These are phyloP conservation scores for Prototheca cutis DNA, from an alignment of 163 green algal genomes.

Conservation along the genomic window DNA sequence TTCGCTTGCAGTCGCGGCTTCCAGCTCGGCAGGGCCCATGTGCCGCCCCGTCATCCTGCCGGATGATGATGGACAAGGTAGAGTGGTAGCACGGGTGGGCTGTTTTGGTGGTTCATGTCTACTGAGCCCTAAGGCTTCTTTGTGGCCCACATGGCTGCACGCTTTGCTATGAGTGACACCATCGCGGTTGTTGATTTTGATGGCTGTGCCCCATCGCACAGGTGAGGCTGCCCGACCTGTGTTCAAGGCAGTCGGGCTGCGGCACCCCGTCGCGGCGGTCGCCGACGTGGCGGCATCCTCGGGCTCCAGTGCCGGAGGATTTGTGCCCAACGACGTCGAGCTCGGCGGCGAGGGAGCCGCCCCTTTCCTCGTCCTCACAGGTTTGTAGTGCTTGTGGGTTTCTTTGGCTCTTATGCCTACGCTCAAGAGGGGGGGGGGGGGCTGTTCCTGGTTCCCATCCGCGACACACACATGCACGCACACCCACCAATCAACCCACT, in stretches of 20 bases:
- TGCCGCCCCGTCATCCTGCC: slow-evolving; percentile 60
- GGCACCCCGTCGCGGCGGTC: slow-evolving; percentile 57
- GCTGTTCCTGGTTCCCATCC: background rate
- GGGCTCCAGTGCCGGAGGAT: slow-evolving; percentile 35
- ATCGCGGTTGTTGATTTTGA: no score
- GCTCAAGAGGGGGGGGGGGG: background rate
- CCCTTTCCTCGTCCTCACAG: slow-evolving; percentile 59
- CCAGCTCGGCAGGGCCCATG: slow-evolving; percentile 38
- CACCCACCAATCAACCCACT: slow-evolving; percentile 42
- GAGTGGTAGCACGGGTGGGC: no score
- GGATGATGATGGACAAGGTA: no score
- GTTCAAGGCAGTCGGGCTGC: slow-evolving; percentile 60
- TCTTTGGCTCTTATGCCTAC: no score
- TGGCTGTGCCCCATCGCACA: no score
- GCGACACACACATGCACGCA: slow-evolving; percentile 10
- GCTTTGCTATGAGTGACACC: no score
- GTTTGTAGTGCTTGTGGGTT: slow-evolving; percentile 1
- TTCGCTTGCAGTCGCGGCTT: slow-evolving; percentile 62
- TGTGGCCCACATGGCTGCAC: no score
- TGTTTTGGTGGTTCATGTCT: no score
- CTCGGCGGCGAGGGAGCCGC: slow-evolving; percentile 56
- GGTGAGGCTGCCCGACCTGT: no score
- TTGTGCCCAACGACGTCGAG: slow-evolving; percentile 91
- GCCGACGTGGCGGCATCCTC: slow-evolving; percentile 15
- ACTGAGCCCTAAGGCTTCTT: no score